A percentile compares a stretch with the other conserved stretches of the same genome.
Evolutionary conservation across 2,329 filamentous ascomycete species (phyloP).

Genomic region (Fusarium proliferatum): DNA sequence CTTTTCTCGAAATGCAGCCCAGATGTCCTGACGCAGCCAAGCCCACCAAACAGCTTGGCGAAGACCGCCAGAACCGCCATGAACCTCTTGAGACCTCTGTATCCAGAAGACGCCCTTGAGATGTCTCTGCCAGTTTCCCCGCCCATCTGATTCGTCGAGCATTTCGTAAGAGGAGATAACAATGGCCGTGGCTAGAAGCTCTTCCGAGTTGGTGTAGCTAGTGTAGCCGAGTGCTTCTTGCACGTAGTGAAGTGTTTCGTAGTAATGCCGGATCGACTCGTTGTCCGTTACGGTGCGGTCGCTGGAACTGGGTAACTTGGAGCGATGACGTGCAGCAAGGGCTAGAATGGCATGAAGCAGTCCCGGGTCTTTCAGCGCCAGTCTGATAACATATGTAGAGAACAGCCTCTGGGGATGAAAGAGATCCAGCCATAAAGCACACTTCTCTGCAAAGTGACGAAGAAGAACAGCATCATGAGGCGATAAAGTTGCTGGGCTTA

Average conservation of each 20-base stretch:
- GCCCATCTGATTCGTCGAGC: not conserved
- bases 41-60: not conserved
- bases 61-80: not conserved
- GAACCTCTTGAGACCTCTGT: not conserved
- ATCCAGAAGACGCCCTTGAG: not conserved
- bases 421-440: not conserved
- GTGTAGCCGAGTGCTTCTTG: not conserved
- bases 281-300: not conserved
- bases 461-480: not conserved
- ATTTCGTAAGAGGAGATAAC: not conserved
- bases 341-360: not conserved
- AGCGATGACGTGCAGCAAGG: not conserved
- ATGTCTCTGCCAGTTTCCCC: not conserved
- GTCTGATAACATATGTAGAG: not conserved
- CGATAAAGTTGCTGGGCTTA: not conserved
- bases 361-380: not conserved
- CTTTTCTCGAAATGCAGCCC: not conserved
- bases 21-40: not conserved
- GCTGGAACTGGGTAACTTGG: fast-evolving
- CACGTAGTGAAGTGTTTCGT: fast-evolving
- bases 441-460: not conserved
- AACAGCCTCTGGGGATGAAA: not conserved
- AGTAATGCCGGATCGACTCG: not conserved
- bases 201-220: not conserved
- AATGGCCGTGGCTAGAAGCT: not conserved